These are phyloP conservation scores for Rhizopus delemar DNA, from an alignment of 371 early-diverging fungal species.

Conservation along the genomic window DNA sequence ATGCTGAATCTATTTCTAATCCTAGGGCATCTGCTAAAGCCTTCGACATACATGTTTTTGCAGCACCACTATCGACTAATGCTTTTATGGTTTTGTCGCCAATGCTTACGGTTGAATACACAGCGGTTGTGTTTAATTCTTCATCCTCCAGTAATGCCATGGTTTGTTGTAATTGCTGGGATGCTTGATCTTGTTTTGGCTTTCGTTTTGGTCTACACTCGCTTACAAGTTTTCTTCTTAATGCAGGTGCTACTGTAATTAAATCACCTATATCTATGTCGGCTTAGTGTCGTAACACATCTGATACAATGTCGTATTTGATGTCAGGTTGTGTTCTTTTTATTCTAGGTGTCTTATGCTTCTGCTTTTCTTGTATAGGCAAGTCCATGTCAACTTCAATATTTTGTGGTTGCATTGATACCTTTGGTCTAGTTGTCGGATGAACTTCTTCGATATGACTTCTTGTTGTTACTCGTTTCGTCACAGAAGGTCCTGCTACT, in stretches of 20 bases:
- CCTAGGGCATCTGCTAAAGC: neutral
- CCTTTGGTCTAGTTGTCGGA: too few relatives aligned
- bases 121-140: constrained; percentile 8
- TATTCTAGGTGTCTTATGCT: too few relatives aligned
- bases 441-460: too few relatives aligned
- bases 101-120: neutral
- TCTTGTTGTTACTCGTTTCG: too few relatives aligned
- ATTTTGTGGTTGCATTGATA: too few relatives aligned
- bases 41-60: constrained; percentile 5
- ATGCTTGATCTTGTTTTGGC: neutral
- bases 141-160: constrained; percentile 2
- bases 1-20: constrained; percentile 3
- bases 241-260: neutral
- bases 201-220: neutral
- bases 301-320: neutral
- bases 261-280: constrained; percentile 4
- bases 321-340: too few relatives aligned
- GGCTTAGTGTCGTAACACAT: neutral
- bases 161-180: neutral
- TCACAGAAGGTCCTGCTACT: too few relatives aligned
- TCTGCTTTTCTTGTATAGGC: too few relatives aligned
- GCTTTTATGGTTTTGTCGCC: neutral
- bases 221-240: neutral
- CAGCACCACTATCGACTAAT: constrained; percentile 4
- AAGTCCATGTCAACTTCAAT: too few relatives aligned